These are phyloP conservation scores for Leishmania mexicana DNA, from an alignment of 208 protist species.

Conservation along the genomic window DNA sequence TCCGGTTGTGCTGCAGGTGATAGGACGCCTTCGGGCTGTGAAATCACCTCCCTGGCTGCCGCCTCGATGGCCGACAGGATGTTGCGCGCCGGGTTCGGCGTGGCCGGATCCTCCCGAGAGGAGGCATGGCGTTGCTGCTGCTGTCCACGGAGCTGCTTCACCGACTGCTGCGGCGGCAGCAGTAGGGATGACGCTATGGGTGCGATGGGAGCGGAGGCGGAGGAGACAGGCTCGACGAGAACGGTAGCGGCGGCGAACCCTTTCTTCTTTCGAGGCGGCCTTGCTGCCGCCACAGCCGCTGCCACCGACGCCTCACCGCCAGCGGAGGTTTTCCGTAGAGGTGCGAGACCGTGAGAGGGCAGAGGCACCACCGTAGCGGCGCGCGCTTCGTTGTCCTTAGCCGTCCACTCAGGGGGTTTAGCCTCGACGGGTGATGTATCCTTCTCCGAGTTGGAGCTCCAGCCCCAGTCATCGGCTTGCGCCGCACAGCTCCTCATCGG, in stretches of 20 bases:
- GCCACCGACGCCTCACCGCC: neutral
- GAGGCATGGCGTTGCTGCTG: neutral
- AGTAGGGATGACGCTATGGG: neutral
- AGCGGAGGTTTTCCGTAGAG: neutral
- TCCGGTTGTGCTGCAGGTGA: neutral
- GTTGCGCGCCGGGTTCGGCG: slow-evolving; percentile 17
- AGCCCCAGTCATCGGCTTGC: slow-evolving; percentile 20
- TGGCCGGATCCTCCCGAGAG: neutral
- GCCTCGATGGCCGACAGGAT: slow-evolving; percentile 30
- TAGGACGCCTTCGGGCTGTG: neutral
- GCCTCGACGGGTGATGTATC: neutral
- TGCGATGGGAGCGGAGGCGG: neutral
- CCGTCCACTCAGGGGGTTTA: too few relatives aligned
- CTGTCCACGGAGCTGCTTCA: neutral
- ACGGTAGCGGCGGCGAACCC: slow-evolving; percentile 20
- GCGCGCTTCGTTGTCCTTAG: neutral
- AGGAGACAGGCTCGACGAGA: slow-evolving; percentile 16
- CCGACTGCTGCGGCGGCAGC: neutral
- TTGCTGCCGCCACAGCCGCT: neutral
- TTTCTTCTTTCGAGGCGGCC: slow-evolving; percentile 14
- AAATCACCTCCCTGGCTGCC: slow-evolving; percentile 18
- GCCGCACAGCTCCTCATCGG: neutral
- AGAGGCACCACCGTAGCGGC: neutral
- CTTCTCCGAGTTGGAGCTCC: slow-evolving; percentile 14
- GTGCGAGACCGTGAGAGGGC: neutral